Evolutionary conservation across 139 green algal species (phyloP).

Genomic region (Micractinium sp.): DNA sequence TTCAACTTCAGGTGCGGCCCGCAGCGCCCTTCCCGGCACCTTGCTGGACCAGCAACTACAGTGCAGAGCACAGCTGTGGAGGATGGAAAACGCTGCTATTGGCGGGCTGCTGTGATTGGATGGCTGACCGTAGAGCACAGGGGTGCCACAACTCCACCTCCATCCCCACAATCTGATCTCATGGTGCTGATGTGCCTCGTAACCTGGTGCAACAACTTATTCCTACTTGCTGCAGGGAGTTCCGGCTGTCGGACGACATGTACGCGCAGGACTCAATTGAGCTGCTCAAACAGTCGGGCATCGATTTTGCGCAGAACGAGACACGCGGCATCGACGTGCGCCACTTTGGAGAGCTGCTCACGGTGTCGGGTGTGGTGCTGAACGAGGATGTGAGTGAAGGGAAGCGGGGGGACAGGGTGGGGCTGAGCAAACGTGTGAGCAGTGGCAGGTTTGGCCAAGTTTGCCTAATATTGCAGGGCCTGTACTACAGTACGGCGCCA

Average conservation of each 20-base stretch:
- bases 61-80: too few species aligned
- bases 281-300: slow-evolving; percentile 94
- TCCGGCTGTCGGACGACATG: slow-evolving; percentile 92
- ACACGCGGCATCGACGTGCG: slow-evolving; percentile 91
- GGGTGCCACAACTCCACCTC: background rate
- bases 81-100: too few species aligned
- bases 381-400: slow-evolving; percentile 24
- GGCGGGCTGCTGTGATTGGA: background rate
- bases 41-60: too few species aligned
- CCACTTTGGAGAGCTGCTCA: slow-evolving; percentile 97
- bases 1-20: slow-evolving; percentile 94
- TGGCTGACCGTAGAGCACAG: background rate
- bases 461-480: background rate
- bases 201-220: background rate
- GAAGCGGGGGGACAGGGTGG: too few species aligned
- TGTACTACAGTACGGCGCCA: background rate
- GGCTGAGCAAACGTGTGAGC: too few species aligned
- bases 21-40: too few species aligned
- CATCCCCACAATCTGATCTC: background rate
- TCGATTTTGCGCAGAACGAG: slow-evolving; percentile 95
- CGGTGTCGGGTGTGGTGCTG: slow-evolving; percentile 92
- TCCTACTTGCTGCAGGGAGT: slow-evolving; percentile 74
- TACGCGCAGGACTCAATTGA: slow-evolving; percentile 98
- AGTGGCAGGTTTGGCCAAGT: background rate
- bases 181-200: background rate